These are phyloP conservation scores for Trematosphaeria pertusa DNA, from an alignment of 2,329 filamentous ascomycete genomes.

Conservation along the genomic window DNA sequence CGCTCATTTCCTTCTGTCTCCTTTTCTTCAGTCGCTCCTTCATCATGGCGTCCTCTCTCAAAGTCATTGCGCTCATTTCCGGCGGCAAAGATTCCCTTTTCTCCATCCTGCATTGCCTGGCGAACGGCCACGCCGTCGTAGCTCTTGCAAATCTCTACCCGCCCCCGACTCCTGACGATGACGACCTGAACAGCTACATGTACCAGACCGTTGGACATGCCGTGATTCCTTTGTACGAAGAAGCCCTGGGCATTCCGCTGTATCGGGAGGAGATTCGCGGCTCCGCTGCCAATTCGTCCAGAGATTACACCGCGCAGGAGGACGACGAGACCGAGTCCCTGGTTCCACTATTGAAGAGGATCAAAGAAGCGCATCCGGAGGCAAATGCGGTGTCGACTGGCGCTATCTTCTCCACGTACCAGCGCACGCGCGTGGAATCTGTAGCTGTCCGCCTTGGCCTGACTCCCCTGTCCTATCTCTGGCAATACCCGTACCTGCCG, in stretches of 20 bases:
- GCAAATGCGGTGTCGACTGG: slow-evolving; percentile 89
- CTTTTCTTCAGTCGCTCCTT: slow-evolving; percentile 6
- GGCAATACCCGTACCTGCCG: slow-evolving; percentile 85
- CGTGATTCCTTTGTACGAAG: slow-evolving; percentile 82
- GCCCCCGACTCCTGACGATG: slow-evolving; percentile 42
- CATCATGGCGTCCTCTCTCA: slow-evolving; percentile 18
- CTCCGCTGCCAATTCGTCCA: slow-evolving; percentile 70
- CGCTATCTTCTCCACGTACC: slow-evolving; percentile 93
- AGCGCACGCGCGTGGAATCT: slow-evolving; percentile 93
- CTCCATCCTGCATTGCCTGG: slow-evolving; percentile 86
- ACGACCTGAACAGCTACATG: slow-evolving; percentile 97
- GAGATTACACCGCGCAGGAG: slow-evolving; percentile 67
- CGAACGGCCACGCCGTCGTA: slow-evolving; percentile 83
- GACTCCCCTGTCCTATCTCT: slow-evolving; percentile 83
- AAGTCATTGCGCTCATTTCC: slow-evolving; percentile 89
- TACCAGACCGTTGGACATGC: slow-evolving; percentile 96
- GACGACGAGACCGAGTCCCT: slow-evolving; percentile 89
- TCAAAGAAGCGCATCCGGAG: slow-evolving; percentile 74
- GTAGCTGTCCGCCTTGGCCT: slow-evolving; percentile 86
- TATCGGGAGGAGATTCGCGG: slow-evolving; percentile 82
- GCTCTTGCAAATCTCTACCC: slow-evolving; percentile 91
- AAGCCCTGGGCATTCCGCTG: slow-evolving; percentile 80
- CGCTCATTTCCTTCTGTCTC: slow-evolving; percentile 25
- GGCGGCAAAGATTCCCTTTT: slow-evolving; percentile 98
- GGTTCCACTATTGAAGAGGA: slow-evolving; percentile 71